Conservation (phyloP, 164 flowering plant genomes). For the Platanus orientalis region DNA sequence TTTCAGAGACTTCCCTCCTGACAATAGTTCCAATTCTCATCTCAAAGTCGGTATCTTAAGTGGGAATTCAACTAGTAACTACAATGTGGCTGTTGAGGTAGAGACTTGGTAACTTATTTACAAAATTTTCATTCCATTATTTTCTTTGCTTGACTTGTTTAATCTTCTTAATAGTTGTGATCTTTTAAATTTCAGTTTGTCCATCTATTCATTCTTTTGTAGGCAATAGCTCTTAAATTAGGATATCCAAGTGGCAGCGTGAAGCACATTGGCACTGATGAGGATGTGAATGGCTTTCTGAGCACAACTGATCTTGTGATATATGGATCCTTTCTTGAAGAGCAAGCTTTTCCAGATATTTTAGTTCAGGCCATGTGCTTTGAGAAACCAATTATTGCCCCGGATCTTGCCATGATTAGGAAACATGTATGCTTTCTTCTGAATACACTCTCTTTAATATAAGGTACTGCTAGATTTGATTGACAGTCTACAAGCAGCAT, state of each 20-base stretch:
- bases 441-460: neutral
- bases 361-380: conserved; percentile 78
- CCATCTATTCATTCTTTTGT: conserved; percentile 1
- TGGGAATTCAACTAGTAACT: conserved; percentile 50
- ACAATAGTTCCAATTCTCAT: conserved; percentile 33
- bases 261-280: conserved; percentile 48
- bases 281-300: conserved; percentile 38
- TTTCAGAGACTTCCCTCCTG: conserved; percentile 30
- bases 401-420: conserved; percentile 65
- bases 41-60: conserved; percentile 56
- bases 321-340: conserved; percentile 91
- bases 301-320: conserved; percentile 63
- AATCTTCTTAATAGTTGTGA: conserved; percentile 4
- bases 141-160: neutral
- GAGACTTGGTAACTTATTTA: neutral
- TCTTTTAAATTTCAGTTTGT: neutral
- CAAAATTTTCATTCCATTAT: conserved; percentile 1
- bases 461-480: neutral
- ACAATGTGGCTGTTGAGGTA: conserved; percentile 76
- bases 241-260: conserved; percentile 62
- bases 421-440: conserved; percentile 74
- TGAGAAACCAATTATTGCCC: conserved; percentile 81
- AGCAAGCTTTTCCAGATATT: conserved; percentile 78
- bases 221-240: conserved; percentile 71
- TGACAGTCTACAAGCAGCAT: too few relatives aligned